Evolutionary conservation across 2,329 filamentous ascomycete species (phyloP).

Genomic region (Raffaelea albimanens): DNA sequence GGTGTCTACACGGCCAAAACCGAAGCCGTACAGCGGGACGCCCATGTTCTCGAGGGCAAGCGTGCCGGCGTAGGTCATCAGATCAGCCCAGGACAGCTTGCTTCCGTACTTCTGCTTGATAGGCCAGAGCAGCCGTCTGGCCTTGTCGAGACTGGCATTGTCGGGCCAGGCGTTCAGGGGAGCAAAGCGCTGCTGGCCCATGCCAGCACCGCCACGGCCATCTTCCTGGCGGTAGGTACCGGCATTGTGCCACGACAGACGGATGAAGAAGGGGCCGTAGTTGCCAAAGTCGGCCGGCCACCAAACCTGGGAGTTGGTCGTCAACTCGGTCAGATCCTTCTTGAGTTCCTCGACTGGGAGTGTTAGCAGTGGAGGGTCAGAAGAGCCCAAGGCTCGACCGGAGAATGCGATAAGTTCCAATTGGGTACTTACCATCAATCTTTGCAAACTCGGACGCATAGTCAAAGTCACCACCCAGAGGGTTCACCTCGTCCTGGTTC

Average conservation of each 20-base stretch:
- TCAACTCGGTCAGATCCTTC: slow-evolving; percentile 57
- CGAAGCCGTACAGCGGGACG: slow-evolving; percentile 63
- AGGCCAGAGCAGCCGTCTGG: slow-evolving; percentile 64
- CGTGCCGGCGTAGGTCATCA: slow-evolving; percentile 63
- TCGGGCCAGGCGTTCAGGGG: slow-evolving; percentile 76
- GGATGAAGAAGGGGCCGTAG: slow-evolving; percentile 71
- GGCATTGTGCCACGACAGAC: slow-evolving; percentile 71
- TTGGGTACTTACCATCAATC: slow-evolving; percentile 52
- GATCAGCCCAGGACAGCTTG: slow-evolving; percentile 73
- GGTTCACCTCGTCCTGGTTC: slow-evolving; percentile 53
- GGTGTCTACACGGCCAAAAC: slow-evolving; percentile 60
- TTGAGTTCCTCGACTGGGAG: slow-evolving; percentile 37
- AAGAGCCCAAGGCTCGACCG: too few species aligned
- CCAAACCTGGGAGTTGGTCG: slow-evolving; percentile 72
- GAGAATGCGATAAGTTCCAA: not conserved
- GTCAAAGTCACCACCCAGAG: slow-evolving; percentile 56
- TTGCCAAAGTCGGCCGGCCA: slow-evolving; percentile 76
- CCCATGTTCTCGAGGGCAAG: slow-evolving; percentile 73
- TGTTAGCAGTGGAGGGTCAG: not conserved
- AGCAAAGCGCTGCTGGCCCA: slow-evolving; percentile 68
- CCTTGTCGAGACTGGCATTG: slow-evolving; percentile 71
- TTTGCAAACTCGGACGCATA: slow-evolving; percentile 64
- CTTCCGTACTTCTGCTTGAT: slow-evolving; percentile 79
- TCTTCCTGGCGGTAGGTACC: slow-evolving; percentile 69
- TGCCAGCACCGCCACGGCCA: slow-evolving; percentile 63